Conservation (phyloP, 306 rosid species). For the Aeschynomene evenia region DNA sequence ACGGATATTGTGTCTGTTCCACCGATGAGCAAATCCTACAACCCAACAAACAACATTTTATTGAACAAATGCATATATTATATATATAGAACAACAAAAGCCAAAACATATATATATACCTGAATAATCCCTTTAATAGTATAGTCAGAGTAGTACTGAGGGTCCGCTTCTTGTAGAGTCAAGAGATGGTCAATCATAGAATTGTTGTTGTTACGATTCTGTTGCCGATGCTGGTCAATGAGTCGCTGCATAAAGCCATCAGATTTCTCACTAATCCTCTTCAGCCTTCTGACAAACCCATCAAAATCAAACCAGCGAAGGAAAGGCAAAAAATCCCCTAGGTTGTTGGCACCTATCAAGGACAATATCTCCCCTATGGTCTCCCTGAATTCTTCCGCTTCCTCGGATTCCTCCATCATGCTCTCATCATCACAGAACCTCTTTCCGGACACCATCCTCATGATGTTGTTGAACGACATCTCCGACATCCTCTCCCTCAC, state of each 20-base stretch:
- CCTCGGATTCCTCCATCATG: constrained; percentile 34
- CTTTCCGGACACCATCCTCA: constrained; percentile 21
- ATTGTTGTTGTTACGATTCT: constrained; percentile 5
- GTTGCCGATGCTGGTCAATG: constrained; percentile 40
- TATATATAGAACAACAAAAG: no score
- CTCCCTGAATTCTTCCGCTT: constrained; percentile 31
- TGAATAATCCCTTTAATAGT: constrained; percentile 43
- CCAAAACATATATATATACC: constrained; percentile 22
- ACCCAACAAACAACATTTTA: not conserved
- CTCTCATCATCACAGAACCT: constrained; percentile 28
- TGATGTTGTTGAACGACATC: constrained; percentile 38
- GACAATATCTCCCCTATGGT: not conserved
- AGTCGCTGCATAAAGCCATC: constrained; percentile 43
- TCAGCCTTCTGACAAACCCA: constrained; percentile 23
- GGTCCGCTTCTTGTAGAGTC: constrained; percentile 32
- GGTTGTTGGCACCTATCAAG: constrained; percentile 22
- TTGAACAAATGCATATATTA: not conserved
- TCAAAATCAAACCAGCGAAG: constrained; percentile 36
- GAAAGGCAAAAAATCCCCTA: constrained; percentile 38
- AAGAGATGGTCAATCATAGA: constrained; percentile 48
- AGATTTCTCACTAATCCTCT: not conserved
- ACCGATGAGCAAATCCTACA: constrained; percentile 27
- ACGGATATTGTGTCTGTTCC: constrained; percentile 38
- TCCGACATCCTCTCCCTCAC: constrained; percentile 26
- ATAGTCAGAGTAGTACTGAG: constrained; percentile 29